phyloP scores from a whole-genome alignment of 2,329 filamentous ascomycete genomes.

The Sarocladiaceae sp. region DNA sequence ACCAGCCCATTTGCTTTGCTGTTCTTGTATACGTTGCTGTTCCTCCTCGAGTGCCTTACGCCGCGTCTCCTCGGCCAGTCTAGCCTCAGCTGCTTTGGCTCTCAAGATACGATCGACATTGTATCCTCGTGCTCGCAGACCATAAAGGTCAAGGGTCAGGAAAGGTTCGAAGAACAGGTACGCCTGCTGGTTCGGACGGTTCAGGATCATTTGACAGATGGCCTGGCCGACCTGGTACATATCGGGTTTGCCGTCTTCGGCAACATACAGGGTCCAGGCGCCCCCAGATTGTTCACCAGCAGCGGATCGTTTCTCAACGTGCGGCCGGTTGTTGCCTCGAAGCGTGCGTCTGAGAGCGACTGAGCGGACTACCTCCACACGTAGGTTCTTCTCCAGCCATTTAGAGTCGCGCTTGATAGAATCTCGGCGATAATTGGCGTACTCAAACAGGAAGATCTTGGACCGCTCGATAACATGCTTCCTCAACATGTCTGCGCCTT shows the following conservation, averaged over 20 bases:
- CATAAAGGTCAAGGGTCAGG: conserved; percentile 74
- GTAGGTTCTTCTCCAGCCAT: conserved; percentile 84
- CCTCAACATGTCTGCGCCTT: conserved; percentile 60
- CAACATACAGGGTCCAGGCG: conserved; percentile 68
- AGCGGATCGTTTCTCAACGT: conserved; percentile 69
- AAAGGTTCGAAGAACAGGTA: conserved; percentile 89
- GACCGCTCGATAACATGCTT: conserved; percentile 82
- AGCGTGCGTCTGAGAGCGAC: conserved; percentile 75
- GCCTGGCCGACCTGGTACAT: conserved; percentile 90
- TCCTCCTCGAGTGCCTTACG: conserved; percentile 70
- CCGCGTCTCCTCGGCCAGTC: conserved; percentile 77
- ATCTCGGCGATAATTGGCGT: conserved; percentile 62
- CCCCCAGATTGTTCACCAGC: conserved; percentile 50
- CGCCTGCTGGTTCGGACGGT: conserved; percentile 79
- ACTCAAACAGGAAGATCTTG: conserved; percentile 82
- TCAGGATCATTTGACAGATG: conserved; percentile 72
- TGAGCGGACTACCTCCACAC: conserved; percentile 69
- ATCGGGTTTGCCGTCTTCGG: conserved; percentile 61
- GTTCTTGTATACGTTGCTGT: conserved; percentile 57
- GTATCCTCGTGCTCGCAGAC: conserved; percentile 81
- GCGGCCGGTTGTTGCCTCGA: conserved; percentile 60
- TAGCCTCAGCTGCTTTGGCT: conserved; percentile 78
- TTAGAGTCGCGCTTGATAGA: conserved; percentile 79
- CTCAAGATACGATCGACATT: conserved; percentile 93
- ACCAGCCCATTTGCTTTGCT: conserved; percentile 37